These are phyloP conservation scores for Heliamphora pulchella DNA, from an alignment of 179 eudicot genomes.

Conservation along the genomic window DNA sequence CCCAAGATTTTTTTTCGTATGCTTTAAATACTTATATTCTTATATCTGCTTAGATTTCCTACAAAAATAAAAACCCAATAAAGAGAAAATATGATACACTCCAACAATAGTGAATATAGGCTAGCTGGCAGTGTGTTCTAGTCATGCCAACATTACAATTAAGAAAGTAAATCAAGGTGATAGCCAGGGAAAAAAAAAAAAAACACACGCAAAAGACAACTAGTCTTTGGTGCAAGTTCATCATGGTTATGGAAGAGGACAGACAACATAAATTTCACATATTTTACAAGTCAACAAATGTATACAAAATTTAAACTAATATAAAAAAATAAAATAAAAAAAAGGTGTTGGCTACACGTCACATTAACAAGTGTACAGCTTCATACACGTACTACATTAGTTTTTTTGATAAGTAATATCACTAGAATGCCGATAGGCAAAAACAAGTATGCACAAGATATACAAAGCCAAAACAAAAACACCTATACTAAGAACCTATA, in stretches of 20 bases:
- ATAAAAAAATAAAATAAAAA: not conserved
- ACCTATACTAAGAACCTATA: too few relatives aligned
- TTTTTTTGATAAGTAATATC: too few relatives aligned
- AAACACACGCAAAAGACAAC: not conserved
- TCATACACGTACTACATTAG: not conserved
- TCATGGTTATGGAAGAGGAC: not conserved
- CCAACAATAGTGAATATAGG: not conserved
- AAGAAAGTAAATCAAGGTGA: not conserved
- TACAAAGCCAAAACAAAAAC: too few relatives aligned
- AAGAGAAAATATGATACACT: not conserved
- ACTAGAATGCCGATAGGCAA: too few relatives aligned
- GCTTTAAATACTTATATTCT: not conserved
- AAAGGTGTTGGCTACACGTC: not conserved
- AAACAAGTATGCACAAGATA: too few relatives aligned
- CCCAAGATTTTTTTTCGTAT: not conserved
- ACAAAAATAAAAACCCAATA: not conserved
- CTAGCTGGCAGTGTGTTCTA: not conserved
- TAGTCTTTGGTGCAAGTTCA: not conserved
- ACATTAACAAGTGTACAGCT: not conserved
- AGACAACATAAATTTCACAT: not conserved
- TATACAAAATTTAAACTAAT: not conserved
- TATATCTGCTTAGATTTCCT: not conserved
- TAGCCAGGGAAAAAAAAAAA: not conserved
- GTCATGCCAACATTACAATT: not conserved
- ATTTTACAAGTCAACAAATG: not conserved